Conservation (phyloP, 257 asterid species). For the Penstemon eatonii region DNA sequence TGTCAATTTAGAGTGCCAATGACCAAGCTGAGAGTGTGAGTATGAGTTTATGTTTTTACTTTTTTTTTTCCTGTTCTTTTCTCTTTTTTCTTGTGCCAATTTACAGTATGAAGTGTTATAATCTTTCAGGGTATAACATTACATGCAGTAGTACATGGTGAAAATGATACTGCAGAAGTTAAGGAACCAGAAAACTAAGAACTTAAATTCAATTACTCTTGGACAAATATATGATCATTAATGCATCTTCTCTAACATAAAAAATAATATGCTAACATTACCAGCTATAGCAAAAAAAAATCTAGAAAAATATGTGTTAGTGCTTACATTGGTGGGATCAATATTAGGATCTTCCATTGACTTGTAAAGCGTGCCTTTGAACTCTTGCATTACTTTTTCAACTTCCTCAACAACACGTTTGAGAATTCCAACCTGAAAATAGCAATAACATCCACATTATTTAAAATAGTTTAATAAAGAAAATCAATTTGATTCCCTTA, state of each 20-base stretch:
- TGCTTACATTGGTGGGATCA: conserved; percentile 82
- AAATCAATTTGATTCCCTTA: conserved; percentile 16
- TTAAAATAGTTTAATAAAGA: conserved; percentile 10
- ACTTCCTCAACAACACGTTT: conserved; percentile 95
- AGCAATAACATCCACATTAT: conserved; percentile 18
- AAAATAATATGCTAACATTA: conserved; percentile 11
- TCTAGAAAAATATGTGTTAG: conserved; percentile 14
- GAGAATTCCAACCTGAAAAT: conserved; percentile 84
- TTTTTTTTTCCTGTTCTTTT: no score
- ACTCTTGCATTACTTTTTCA: conserved; percentile 92
- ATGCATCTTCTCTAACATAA: conserved; percentile 22
- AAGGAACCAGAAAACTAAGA: conserved; percentile 19
- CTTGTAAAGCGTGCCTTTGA: conserved; percentile 91
- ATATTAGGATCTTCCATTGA: conserved; percentile 94
- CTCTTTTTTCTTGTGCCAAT: no score
- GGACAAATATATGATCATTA: conserved; percentile 10
- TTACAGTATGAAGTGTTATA: no score
- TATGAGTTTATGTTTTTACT: no score
- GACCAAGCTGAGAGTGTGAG: no score
- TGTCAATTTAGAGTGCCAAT: no score
- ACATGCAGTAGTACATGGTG: background rate
- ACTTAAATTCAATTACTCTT: conserved; percentile 14
- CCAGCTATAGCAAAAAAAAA: conserved; percentile 11
- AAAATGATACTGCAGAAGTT: conserved; percentile 14
- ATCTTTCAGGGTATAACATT: no score